These are phyloP conservation scores for Nitzschia palea DNA, from an alignment of 108 stramenopile species.

Conservation along the genomic window DNA sequence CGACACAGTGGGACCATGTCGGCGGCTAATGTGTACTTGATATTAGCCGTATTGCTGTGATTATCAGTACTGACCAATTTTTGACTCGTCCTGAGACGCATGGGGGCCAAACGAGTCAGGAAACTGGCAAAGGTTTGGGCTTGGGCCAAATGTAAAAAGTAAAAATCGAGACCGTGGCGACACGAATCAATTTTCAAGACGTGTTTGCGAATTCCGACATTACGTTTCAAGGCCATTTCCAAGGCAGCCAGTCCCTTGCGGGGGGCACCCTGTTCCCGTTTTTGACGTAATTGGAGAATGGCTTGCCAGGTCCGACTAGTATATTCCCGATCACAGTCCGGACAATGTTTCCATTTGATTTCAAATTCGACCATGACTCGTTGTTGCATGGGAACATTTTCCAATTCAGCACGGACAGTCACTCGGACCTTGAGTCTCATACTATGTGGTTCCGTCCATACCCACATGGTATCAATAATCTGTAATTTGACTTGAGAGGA, in stretches of 20 bases:
- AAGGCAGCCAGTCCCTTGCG: slow-evolving; percentile 66
- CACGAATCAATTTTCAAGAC: slow-evolving; percentile 86
- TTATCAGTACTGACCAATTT: slow-evolving; percentile 92
- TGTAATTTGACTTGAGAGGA: slow-evolving; percentile 33
- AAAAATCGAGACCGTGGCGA: slow-evolving; percentile 97
- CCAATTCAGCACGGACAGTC: slow-evolving; percentile 89
- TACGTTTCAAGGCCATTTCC: slow-evolving; percentile 77
- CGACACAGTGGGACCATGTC: slow-evolving; percentile 97
- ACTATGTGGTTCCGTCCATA: slow-evolving; percentile 98
- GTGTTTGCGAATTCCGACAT: slow-evolving; percentile 68
- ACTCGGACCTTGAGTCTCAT: slow-evolving; percentile 90
- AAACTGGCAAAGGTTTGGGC: slow-evolving; percentile 88
- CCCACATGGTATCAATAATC: slow-evolving; percentile 90
- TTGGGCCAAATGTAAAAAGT: slow-evolving; percentile 79
- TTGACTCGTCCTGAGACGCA: slow-evolving; percentile 81
- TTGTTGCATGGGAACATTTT: slow-evolving; percentile 89
- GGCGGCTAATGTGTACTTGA: slow-evolving; percentile 90
- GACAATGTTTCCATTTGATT: slow-evolving; percentile 91
- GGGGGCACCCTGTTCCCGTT: slow-evolving; percentile 44
- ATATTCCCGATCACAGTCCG: slow-evolving; percentile 89
- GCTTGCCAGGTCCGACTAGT: slow-evolving; percentile 84
- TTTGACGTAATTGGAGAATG: slow-evolving; percentile 82
- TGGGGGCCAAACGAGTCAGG: slow-evolving; percentile 81
- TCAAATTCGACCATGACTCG: slow-evolving; percentile 87
- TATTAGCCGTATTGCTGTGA: slow-evolving; percentile 91